Percentiles rank a stretch among this genome's conserved stretches.
Conservation (phyloP, 306 rosid genomes). For the Hippophae tibetana region DNA sequence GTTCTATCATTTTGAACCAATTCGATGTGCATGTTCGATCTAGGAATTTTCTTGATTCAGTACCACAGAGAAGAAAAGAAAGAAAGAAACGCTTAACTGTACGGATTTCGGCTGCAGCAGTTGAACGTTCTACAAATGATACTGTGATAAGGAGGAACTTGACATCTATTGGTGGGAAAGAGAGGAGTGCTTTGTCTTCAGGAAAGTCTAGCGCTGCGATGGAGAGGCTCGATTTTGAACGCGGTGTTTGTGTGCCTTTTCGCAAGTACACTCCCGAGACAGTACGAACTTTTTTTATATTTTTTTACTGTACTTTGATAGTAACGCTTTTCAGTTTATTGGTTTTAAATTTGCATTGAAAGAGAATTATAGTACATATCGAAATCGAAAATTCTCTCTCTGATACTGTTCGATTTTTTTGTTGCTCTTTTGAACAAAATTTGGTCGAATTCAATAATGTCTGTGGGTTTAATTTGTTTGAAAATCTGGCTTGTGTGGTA, state of each 20-base stretch:
- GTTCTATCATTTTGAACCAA: neutral
- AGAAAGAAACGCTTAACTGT: conserved; percentile 7
- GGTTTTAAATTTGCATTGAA: neutral
- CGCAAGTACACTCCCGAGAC: conserved; percentile 92
- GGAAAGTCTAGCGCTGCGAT: conserved; percentile 53
- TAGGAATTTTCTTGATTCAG: conserved; percentile 2
- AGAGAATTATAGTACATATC: no score
- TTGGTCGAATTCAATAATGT: no score
- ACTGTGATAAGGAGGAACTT: conserved; percentile 13
- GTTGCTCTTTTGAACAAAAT: no score
- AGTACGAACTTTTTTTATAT: conserved; percentile 31
- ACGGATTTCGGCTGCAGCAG: conserved; percentile 30
- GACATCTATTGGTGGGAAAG: neutral
- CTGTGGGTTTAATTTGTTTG: no score
- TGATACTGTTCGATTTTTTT: no score
- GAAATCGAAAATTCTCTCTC: no score
- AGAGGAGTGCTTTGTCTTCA: conserved; percentile 14
- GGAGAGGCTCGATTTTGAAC: conserved; percentile 95
- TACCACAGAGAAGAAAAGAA: conserved; percentile 1
- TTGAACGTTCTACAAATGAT: conserved; percentile 27
- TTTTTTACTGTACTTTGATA: neutral
- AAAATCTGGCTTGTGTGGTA: no score
- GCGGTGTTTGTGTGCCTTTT: conserved; percentile 91
- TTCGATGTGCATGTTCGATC: conserved; percentile 3
- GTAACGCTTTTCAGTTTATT: neutral